Evolutionary conservation across 2,329 filamentous ascomycete species (phyloP).

Genomic region (Fusarium tuaranense): DNA sequence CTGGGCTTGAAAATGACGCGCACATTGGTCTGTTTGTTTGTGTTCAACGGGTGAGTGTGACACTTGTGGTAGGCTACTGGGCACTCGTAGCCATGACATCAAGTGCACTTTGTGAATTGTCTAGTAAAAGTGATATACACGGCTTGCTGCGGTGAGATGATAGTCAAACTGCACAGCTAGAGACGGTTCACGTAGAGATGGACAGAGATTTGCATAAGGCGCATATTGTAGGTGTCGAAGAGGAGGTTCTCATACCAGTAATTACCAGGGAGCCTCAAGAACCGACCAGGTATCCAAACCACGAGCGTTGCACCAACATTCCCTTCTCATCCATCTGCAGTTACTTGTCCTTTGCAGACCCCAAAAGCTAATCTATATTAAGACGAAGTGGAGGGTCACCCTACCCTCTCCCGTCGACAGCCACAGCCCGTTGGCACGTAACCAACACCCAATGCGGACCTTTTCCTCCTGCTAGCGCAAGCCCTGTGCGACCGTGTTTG

Average conservation of each 20-base stretch:
- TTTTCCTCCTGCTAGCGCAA: background rate
- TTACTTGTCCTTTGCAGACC: background rate
- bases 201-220: background rate
- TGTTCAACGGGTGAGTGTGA: background rate
- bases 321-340: background rate
- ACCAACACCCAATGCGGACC: background rate
- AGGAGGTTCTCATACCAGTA: background rate
- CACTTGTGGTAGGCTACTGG: background rate
- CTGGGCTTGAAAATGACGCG: background rate
- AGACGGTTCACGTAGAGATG: background rate
- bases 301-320: background rate
- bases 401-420: background rate
- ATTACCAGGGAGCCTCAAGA: background rate
- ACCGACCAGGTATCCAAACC: background rate
- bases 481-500: background rate
- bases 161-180: background rate
- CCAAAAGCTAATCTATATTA: slow-evolving; percentile 1
- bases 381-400: background rate
- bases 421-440: background rate
- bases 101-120: background rate
- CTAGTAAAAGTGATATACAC: background rate
- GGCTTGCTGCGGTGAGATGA: background rate
- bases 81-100: background rate
- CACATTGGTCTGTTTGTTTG: background rate
- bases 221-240: background rate